Evolutionary conservation across 2,329 filamentous ascomycete genomes (phyloP).

Genomic region (Neonectria hederae): DNA sequence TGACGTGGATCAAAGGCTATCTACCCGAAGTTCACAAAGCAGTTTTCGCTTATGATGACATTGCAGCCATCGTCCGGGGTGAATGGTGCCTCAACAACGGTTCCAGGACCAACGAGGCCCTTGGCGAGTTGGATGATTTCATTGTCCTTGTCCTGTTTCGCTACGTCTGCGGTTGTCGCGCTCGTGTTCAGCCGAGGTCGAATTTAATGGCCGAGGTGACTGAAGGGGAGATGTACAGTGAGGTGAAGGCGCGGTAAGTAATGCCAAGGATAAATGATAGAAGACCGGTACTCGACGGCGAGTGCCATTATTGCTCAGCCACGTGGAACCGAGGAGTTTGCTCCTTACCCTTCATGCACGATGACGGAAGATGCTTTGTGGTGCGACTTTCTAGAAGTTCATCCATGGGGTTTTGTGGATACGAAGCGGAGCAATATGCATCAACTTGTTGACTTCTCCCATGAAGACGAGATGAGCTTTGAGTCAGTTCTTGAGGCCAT

Average conservation of each 20-base stretch:
- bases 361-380: background rate
- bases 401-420: background rate
- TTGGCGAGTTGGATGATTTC: conserved; percentile 26
- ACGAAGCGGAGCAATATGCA: background rate
- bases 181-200: background rate
- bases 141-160: conserved; percentile 19
- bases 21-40: conserved; percentile 66
- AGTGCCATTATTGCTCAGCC: background rate
- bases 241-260: background rate
- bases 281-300: background rate
- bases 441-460: background rate
- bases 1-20: background rate
- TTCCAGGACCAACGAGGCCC: conserved; percentile 45
- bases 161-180: conserved; percentile 6
- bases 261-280: background rate
- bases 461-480: background rate
- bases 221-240: background rate
- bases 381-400: background rate
- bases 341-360: background rate
- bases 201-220: no score
- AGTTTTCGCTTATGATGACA: conserved; percentile 67
- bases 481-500: no score
- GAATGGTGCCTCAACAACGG: conserved; percentile 69
- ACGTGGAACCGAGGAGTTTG: background rate
- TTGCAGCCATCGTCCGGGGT: conserved; percentile 74